Conservation (phyloP, 352 stramenopile species). For the Pythium volutum region DNA sequence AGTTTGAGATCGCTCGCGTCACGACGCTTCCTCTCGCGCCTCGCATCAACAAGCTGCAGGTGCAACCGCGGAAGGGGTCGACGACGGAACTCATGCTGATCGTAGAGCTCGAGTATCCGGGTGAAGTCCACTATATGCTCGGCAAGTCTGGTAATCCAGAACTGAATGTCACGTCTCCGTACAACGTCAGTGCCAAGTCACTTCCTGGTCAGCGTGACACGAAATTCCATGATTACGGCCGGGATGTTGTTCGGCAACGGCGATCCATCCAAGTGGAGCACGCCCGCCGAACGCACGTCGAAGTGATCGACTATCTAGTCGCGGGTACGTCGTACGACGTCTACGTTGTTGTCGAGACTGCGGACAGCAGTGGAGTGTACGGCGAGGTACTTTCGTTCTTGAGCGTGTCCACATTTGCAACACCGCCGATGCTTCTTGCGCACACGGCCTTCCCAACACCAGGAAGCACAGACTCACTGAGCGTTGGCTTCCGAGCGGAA, state of each 20-base stretch:
- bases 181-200: slow-evolving; percentile 73
- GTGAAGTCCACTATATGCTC: slow-evolving; percentile 75
- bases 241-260: slow-evolving; percentile 52
- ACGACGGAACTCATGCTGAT: slow-evolving; percentile 69
- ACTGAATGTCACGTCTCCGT: slow-evolving; percentile 63
- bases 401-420: slow-evolving; percentile 54
- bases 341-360: slow-evolving; percentile 54
- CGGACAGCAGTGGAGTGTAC: slow-evolving; percentile 59
- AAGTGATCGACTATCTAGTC: slow-evolving; percentile 60
- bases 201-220: slow-evolving; percentile 27
- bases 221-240: slow-evolving; percentile 56
- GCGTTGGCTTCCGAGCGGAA: slow-evolving; percentile 63
- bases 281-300: slow-evolving; percentile 31
- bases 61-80: slow-evolving; percentile 59
- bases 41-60: slow-evolving; percentile 37
- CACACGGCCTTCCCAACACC: slow-evolving; percentile 64
- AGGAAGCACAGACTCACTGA: slow-evolving; percentile 42
- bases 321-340: slow-evolving; percentile 62
- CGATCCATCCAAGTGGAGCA: slow-evolving; percentile 37
- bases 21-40: slow-evolving; percentile 46
- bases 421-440: slow-evolving; percentile 59
- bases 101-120: slow-evolving; percentile 50
- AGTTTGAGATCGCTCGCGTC: slow-evolving; percentile 34
- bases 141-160: slow-evolving; percentile 53
- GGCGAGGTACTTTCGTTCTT: slow-evolving; percentile 39